phyloP scores from a whole-genome alignment of 148 eudicot species.

The Cornus suecica region DNA sequence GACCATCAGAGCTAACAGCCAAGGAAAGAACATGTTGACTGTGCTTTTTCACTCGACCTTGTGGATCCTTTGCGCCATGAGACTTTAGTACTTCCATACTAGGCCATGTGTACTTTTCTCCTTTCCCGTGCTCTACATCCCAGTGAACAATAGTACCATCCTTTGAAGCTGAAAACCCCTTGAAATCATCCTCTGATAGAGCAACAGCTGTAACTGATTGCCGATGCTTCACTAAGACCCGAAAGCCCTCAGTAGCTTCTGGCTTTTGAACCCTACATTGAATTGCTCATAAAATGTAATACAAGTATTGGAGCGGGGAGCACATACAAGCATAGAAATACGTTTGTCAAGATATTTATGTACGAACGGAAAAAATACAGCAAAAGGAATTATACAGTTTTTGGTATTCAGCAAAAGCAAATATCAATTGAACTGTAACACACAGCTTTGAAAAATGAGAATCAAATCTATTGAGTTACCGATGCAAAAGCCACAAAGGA shows the following conservation, averaged over 20 bases:
- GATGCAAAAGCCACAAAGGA: too few relatives aligned
- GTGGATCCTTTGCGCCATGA: slow-evolving; percentile 66
- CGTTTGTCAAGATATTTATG: not conserved
- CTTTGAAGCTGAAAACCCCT: slow-evolving; percentile 94
- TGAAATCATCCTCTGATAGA: slow-evolving; percentile 72
- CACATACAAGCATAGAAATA: not conserved
- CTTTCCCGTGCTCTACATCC: slow-evolving; percentile 83
- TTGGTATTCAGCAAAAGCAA: not conserved
- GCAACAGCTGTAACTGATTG: slow-evolving; percentile 83
- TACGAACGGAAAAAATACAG: not conserved
- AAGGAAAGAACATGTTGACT: slow-evolving; percentile 68
- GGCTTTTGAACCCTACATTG: slow-evolving; percentile 64
- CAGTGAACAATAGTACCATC: slow-evolving; percentile 79
- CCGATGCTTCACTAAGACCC: slow-evolving; percentile 61
- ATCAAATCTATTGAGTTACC: not conserved
- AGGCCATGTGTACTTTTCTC: slow-evolving; percentile 83
- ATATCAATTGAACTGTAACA: not conserved
- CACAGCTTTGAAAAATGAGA: not conserved
- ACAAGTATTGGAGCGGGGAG: slow-evolving; percentile 6
- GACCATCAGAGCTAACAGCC: slow-evolving; percentile 86
- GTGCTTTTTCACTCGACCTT: slow-evolving; percentile 68
- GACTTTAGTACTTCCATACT: slow-evolving; percentile 61
- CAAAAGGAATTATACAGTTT: not conserved
- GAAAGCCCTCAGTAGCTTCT: slow-evolving; percentile 47
- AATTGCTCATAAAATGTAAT: slow-evolving; percentile 10